A percentile compares a stretch with the other conserved stretches of the same genome.
Evolutionary conservation across 164 flowering plant genomes (phyloP).

Genomic region (Vitis rupestris): DNA sequence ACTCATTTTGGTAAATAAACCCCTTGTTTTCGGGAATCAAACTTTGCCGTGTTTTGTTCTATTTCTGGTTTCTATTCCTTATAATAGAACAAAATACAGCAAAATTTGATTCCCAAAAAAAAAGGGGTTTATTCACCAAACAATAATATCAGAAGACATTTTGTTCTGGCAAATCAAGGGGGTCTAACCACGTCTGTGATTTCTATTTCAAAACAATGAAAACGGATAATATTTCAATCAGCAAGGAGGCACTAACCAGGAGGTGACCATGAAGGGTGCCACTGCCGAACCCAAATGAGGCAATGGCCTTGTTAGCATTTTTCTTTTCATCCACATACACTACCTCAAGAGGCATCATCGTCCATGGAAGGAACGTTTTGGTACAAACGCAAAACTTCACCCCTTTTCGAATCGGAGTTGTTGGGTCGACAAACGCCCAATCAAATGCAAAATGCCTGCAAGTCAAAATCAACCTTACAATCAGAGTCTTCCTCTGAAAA

Average conservation of each 20-base stretch:
- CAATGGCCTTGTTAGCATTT: slow-evolving; percentile 27
- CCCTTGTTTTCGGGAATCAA: too few species aligned
- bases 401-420: slow-evolving; percentile 57
- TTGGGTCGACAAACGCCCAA: slow-evolving; percentile 90
- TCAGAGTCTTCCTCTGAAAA: background rate
- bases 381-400: slow-evolving; percentile 76
- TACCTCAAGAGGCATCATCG: slow-evolving; percentile 83
- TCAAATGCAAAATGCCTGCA: slow-evolving; percentile 79
- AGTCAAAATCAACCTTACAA: background rate
- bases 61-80: too few species aligned
- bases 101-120: too few species aligned
- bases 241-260: slow-evolving; percentile 50
- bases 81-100: too few species aligned
- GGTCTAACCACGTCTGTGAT: too few species aligned
- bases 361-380: slow-evolving; percentile 78
- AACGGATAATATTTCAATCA: too few species aligned
- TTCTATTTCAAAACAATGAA: too few species aligned
- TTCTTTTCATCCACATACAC: slow-evolving; percentile 57
- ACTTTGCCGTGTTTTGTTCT: too few species aligned
- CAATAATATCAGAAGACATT: too few species aligned
- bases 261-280: slow-evolving; percentile 93
- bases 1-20: too few species aligned
- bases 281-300: slow-evolving; percentile 71
- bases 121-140: too few species aligned
- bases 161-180: too few species aligned